Evolutionary conservation across 1,139 yeast genomes (phyloP), one percentile per base, ranked within the genome.

Genomic region (Diutina siamensis): DNA sequence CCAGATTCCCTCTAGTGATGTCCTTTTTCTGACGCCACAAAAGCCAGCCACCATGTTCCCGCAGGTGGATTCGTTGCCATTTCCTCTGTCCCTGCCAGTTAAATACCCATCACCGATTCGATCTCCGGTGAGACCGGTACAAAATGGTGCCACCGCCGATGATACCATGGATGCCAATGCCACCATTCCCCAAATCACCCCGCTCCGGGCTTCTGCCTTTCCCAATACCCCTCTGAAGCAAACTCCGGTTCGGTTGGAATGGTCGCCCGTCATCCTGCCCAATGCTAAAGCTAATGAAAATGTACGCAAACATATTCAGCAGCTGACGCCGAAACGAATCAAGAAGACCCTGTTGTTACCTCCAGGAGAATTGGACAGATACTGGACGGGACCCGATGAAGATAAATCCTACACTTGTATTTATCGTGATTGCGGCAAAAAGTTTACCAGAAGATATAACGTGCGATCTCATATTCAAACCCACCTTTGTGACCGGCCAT

Each of bases 381-480:
- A 83, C 57, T 83, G 94, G 65, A 71, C 68, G 20, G 94, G 94
- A 0, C 95, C 95, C 1, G 82, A 83, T 55, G 81, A 74, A 46
- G 76, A 81, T 46, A 77, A 78, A 51, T 63, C 63, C 28, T 94
- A 76, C 63, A 73, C 80, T 35, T 94, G 99, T 62, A 71, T 76
- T 48, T 92, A 72, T 61, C 78, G 84, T 22, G 74, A 76, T 47
- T 94, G 99, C 64, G 84, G 86, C 17, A 88, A 94, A 62, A 68
- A 75, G 48, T 92, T 94, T 63, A 80, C 89, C 9, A 72, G 98
- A 57, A 71, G 96, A 45, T 94, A 94, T 64, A 94, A 94, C 59
- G 88, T 87, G n/a, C 72, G 97, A 50, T 87, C 97, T 0, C 99
- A 94, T 60, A 89, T 94, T 48, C 98, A 94, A 60, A 94, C 98